Base-by-base conservation (phyloP, 345 rosid genomes). In the Passiflora organensis region DNA sequence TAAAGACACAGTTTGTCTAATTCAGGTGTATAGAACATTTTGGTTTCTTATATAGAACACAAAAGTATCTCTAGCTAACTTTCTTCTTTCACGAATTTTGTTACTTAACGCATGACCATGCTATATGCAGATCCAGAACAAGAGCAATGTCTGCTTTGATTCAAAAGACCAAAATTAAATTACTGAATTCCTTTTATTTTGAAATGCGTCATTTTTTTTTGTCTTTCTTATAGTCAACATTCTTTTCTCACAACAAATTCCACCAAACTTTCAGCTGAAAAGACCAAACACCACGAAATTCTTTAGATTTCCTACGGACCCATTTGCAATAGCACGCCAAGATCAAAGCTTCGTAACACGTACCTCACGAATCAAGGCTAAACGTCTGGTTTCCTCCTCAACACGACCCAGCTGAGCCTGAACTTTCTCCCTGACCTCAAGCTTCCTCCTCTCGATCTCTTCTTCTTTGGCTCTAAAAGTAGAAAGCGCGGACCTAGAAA, bases 401-500 rank as follows among this genome's bases (percentile, higher is more conserved):
- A 83, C 91, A 51, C 96, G 95, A 70, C 91, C 87, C 67, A 86
- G 46, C 68, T 93, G 96, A 52, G 79, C 80, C 48, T 89, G 96
- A 60, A 89, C 91, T 60, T 80, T 75, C 53, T 89, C 91, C 49
- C 86, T 76, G 41, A 93, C 96, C 76, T 93, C 95, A 73, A 63
- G 64, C 72, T 75, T 93, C 72, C 75, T 84, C 85, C 61, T 80
- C 81, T 93, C 95, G 52, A 93, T 93, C 81, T 93, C 96, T 61
- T 93, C 96, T 56, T 93, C 99, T 69, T 89, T 93, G 62, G 96
- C 99, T 36, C 78, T 86, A 66, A 89, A 93, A 20, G 84, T 78
- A 19, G 95, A 82, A 16, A 93, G 94, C 9, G 95, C 95, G 32
- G 99, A 84, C 59, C 75, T 86, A 0, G 95, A 74, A 84, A 93